Conservation (phyloP, 2,329 filamentous ascomycete species). For the Nemania sp. region DNA sequence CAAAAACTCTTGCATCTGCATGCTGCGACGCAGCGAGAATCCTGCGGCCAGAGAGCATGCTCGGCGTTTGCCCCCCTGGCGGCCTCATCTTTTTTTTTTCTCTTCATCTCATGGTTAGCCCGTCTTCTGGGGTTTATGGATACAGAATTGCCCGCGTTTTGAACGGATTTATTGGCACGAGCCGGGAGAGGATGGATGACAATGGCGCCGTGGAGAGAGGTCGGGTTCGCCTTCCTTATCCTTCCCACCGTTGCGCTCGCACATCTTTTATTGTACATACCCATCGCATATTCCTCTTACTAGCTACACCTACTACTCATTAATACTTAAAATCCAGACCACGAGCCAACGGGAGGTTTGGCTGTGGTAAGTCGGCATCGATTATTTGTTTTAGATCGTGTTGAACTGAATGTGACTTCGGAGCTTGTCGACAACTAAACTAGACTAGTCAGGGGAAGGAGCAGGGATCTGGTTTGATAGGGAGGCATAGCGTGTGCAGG, state of each 20-base stretch:
- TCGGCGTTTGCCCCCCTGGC: constrained; percentile 34
- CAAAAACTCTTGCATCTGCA: constrained; percentile 37
- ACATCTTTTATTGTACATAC: constrained; percentile 36
- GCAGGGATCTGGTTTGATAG: no score
- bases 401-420: not conserved
- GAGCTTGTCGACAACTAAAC: not conserved
- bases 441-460: not conserved
- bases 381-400: not conserved
- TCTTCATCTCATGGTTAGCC: constrained; percentile 13
- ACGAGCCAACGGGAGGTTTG: constrained; percentile 17
- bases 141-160: constrained; percentile 16
- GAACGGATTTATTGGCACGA: constrained; percentile 9
- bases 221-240: constrained; percentile 9
- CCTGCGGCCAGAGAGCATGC: constrained; percentile 32
- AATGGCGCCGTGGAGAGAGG: constrained; percentile 3
- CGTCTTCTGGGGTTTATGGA: constrained; percentile 16
- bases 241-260: constrained; percentile 6
- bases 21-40: constrained; percentile 30
- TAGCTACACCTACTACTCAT: constrained; percentile 38
- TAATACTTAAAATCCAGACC: constrained; percentile 36
- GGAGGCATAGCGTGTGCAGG: not conserved
- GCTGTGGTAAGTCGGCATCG: constrained; percentile 15
- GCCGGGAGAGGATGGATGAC: constrained; percentile 12
- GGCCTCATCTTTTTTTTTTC: constrained; percentile 16
- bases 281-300: constrained; percentile 32